These are phyloP conservation scores for Rachicladosporium sp. DNA, from an alignment of 2,329 filamentous ascomycete genomes.

Conservation along the genomic window DNA sequence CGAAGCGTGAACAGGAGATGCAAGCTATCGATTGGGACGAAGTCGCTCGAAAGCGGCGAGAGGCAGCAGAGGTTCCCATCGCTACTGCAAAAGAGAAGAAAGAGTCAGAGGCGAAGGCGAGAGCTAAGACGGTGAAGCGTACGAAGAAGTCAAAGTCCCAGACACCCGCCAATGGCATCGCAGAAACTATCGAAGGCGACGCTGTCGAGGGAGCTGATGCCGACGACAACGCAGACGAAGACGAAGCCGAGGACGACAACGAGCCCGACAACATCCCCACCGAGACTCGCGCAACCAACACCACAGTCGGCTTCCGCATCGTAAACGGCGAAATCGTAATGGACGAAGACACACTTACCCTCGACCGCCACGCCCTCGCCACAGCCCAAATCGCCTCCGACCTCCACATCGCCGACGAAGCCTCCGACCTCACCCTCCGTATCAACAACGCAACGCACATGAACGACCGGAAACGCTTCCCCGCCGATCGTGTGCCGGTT, in stretches of 20 bases:
- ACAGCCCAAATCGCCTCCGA: constrained; percentile 43
- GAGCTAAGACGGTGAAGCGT: constrained; percentile 4
- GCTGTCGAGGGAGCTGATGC: constrained; percentile 3
- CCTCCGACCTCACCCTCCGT: constrained; percentile 59
- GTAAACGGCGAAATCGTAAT: constrained; percentile 63
- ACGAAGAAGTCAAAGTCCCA: neutral
- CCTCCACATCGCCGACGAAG: constrained; percentile 49
- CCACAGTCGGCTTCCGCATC: constrained; percentile 37
- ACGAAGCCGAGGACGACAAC: constrained; percentile 2
- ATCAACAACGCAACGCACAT: constrained; percentile 59
- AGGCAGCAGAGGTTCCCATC: constrained; percentile 19
- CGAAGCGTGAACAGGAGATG: constrained; percentile 61
- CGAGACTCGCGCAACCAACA: constrained; percentile 4
- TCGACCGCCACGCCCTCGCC: constrained; percentile 56
- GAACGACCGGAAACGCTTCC: constrained; percentile 43
- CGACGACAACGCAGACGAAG: constrained; percentile 5
- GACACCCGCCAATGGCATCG: too few relatives aligned
- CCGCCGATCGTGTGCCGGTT: constrained; percentile 30
- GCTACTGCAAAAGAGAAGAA: constrained; percentile 7
- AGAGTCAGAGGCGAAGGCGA: neutral
- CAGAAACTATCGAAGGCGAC: constrained; percentile 11
- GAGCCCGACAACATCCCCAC: constrained; percentile 1
- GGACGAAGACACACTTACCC: constrained; percentile 53
- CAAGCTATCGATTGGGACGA: constrained; percentile 51
- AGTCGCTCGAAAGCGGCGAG: constrained; percentile 29